phyloP scores from a whole-genome alignment of 305 asterid genomes.

The Fraxinus velutina region DNA sequence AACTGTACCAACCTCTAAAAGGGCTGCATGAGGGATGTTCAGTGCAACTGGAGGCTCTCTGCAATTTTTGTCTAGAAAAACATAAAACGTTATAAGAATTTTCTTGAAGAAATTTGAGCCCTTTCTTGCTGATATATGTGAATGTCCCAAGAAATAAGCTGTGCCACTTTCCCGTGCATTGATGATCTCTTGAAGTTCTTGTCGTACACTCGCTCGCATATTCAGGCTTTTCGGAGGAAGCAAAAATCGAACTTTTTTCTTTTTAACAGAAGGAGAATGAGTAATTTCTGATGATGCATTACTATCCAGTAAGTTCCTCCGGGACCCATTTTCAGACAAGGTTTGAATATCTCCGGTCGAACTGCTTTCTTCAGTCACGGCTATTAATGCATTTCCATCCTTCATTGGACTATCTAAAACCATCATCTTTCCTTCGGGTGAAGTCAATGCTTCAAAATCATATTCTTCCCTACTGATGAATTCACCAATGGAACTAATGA shows the following conservation, averaged over 20 bases:
- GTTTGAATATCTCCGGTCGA: slow-evolving; percentile 11
- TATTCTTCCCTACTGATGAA: slow-evolving; percentile 58
- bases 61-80: slow-evolving; percentile 68
- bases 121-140: slow-evolving; percentile 57
- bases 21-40: slow-evolving; percentile 85
- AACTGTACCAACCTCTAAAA: slow-evolving; percentile 74
- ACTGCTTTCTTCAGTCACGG: slow-evolving; percentile 33
- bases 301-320: slow-evolving; percentile 26
- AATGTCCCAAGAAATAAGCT: slow-evolving; percentile 76
- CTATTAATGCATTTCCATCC: slow-evolving; percentile 49
- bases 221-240: slow-evolving; percentile 61
- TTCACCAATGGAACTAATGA: slow-evolving; percentile 74
- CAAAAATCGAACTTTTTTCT: slow-evolving; percentile 57
- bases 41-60: slow-evolving; percentile 75
- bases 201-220: slow-evolving; percentile 45
- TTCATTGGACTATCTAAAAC: slow-evolving; percentile 49
- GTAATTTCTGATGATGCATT: slow-evolving; percentile 28
- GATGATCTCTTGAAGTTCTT: slow-evolving; percentile 65
- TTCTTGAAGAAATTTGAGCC: slow-evolving; percentile 69
- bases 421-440: slow-evolving; percentile 68
- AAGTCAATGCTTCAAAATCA: slow-evolving; percentile 43
- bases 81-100: slow-evolving; percentile 47
- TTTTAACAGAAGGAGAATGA: slow-evolving; percentile 10
- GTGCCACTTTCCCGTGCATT: slow-evolving; percentile 85
- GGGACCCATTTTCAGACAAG: slow-evolving; percentile 25